Evolutionary conservation across 2,329 filamentous ascomycete species (phyloP), one percentile per base, ranked within the genome.

Genomic region (Pestalotiopsis sp.): DNA sequence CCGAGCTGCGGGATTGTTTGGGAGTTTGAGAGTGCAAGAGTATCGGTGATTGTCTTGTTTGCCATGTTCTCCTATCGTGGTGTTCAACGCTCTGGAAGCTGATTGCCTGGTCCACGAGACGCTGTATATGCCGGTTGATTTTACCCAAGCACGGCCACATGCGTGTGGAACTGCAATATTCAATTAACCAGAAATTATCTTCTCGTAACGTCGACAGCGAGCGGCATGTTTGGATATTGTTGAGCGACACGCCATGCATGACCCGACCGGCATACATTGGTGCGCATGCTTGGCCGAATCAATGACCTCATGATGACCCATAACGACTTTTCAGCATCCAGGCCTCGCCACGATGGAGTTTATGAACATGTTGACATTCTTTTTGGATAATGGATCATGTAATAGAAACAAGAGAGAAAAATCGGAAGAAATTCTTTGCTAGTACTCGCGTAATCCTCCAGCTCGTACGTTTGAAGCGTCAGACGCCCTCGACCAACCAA

Each of bases 1-100:
- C 91, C 92, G 11, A 94, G 84, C 36, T 84, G 85, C 27, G 92
- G 92, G 20, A 93, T 91, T 67, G 80, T 78, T 41, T 78, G 73
- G 65, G 83, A 84, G 68, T 86, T 86, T 39, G 82, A 80, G 52
- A 90, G 83, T 57, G 85, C 78, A 52, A 89, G 76, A 25, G 80
- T 80, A 69, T 86, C 84, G 25, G 81, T 80, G 69, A 89, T 68
- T 17, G 52, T n/a, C 23, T 56, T 49, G 12, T 56, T 60, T 20
- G 57, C 25, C 63, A 61, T 67, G 11, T 23, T 64, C 2, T 23
- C n/a, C 6, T 67, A 25, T 5, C 14, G 41, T 41, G 13, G 31
- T 7, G 14, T 12, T 17, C 13, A 59, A 52, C 2, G 2, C 39
- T 45, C 14, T 4, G 12, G n/a, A 11, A 2, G 6, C 25, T 4